Percentiles rank a stretch among this genome's conserved stretches.
These are phyloP conservation scores for Citrullus colocynthis DNA, from an alignment of 306 rosid species.

Conservation along the genomic window DNA sequence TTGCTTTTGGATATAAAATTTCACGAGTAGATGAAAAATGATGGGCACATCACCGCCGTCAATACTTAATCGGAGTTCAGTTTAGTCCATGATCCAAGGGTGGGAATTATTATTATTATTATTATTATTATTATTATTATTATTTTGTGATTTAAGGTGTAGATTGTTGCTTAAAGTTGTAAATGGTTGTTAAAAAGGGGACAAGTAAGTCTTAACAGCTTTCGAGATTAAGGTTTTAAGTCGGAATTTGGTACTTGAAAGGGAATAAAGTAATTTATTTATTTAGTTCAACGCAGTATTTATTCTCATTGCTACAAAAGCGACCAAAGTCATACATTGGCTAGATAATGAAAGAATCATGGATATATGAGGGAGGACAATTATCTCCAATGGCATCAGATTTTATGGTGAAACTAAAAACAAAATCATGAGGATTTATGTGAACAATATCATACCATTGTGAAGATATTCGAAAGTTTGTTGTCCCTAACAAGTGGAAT, in stretches of 20 bases:
- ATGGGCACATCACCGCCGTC: conserved; percentile 8
- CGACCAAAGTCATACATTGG: too few relatives aligned
- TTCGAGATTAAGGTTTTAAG: conserved; percentile 7
- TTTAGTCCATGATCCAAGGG: background rate
- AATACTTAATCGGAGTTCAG: background rate
- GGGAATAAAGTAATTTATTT: background rate
- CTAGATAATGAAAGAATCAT: too few relatives aligned
- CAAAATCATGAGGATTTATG: too few relatives aligned
- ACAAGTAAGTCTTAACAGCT: conserved; percentile 28
- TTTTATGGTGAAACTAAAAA: too few relatives aligned
- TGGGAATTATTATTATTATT: background rate
- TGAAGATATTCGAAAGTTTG: too few relatives aligned
- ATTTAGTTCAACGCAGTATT: too few relatives aligned
- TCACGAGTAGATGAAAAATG: background rate
- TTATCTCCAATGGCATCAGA: too few relatives aligned
- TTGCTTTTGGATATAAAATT: conserved; percentile 8
- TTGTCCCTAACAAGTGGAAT: too few relatives aligned
- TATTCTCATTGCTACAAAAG: too few relatives aligned
- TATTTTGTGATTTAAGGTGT: background rate
- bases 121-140: too few relatives aligned
- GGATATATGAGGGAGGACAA: too few relatives aligned
- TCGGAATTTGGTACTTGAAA: background rate
- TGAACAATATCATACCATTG: too few relatives aligned
- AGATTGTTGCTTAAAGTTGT: conserved; percentile 20
- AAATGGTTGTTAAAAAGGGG: conserved; percentile 1